Evolutionary conservation across 2,329 filamentous ascomycete species (phyloP), one percentile per base, ranked within the genome.

Genomic region (Grosmannia serpens): DNA sequence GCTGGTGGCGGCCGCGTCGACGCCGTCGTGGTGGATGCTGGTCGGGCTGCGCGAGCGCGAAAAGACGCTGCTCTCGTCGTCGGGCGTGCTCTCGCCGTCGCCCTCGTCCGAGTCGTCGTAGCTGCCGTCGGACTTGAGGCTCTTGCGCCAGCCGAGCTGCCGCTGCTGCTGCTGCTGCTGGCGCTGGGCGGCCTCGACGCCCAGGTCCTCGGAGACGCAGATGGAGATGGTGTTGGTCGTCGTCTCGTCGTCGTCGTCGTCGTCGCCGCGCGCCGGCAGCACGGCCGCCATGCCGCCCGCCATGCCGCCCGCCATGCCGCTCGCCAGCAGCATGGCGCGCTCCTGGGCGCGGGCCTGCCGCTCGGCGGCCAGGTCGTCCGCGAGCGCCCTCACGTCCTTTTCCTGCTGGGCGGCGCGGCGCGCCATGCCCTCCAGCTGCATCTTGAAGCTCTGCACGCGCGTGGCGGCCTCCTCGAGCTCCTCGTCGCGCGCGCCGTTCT

Each of bases 381-480:
- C 70, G 22, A 79, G 69, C 49, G 68, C 64, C 62, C 74, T 71
- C 59, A 77, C 79, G 2, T 71, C 71, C 8, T 69, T 63, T 63
- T 86, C 81, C 61, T 82, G 79, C 64, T 82, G 78, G 3, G 74
- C 71, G 0, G 78, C 77, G 63, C 76, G 75, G 20, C 68, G 70
- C 1, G 80, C 78, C 74, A 86, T 81, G 53, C 77, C 77, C 62
- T 85, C 80, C 1, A 87, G 73, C 67, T 86, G 82, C 63, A 76
- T 73, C 67, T 80, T 82, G 47, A 86, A 73, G 64, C 81, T 76
- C 24, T 74, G 70, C 8, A 77, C 74, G 3, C 80, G 74, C 6
- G 75, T 77, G 57, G 79, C 74, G 22, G 77, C 74, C 65, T 85
- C 82, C 54, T 80, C 80, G 20, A 77, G 69, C 67, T 84, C 81